A percentile compares a stretch with the other conserved stretches of the same genome.
These are phyloP conservation scores for Trifolium subterraneum DNA, from an alignment of 306 rosid genomes.

Conservation along the genomic window DNA sequence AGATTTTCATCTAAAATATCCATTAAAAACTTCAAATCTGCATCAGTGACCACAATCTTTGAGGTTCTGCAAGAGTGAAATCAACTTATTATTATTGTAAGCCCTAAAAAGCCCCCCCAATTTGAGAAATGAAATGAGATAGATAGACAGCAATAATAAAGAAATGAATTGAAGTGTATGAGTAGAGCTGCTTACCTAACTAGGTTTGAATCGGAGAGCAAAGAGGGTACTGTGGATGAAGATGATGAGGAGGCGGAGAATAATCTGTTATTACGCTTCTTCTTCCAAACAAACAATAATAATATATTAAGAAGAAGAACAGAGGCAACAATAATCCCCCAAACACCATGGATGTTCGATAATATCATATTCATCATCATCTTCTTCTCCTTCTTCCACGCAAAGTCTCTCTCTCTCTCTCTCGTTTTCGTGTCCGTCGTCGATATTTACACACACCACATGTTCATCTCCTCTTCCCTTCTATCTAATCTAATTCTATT, in stretches of 20 bases:
- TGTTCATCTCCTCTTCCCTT: too few species aligned
- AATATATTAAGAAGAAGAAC: background rate
- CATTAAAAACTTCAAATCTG: constrained; percentile 73
- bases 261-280: background rate
- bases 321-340: background rate
- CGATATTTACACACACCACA: too few species aligned
- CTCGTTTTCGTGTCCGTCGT: background rate
- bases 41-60: constrained; percentile 62
- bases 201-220: background rate
- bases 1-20: constrained; percentile 66
- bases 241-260: background rate
- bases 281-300: background rate
- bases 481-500: too few species aligned
- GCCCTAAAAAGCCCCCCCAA: background rate
- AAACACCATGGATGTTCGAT: background rate
- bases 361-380: background rate
- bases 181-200: background rate
- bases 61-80: constrained; percentile 65
- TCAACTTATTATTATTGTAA: too few species aligned
- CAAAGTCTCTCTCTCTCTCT: too few species aligned
- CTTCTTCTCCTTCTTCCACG: background rate
- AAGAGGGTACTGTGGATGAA: background rate
- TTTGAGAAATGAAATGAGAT: background rate
- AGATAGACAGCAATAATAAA: too few species aligned
- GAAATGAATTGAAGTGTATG: too few species aligned